Conservation (phyloP, 169 alveolate species). For the Theileria orientalis region DNA sequence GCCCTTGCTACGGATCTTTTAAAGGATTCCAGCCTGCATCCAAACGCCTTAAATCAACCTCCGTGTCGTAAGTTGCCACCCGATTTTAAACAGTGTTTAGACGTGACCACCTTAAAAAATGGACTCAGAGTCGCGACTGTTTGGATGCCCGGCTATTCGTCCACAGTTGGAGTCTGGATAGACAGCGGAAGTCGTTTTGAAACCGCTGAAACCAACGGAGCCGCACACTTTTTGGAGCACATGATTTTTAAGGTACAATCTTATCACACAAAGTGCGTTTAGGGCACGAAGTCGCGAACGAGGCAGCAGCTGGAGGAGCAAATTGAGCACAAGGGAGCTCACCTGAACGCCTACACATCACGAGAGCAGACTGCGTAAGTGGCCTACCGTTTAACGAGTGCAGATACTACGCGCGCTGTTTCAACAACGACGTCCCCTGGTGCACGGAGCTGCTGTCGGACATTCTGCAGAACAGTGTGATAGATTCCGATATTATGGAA, state of each 20-base stretch:
- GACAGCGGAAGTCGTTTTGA: slow-evolving; percentile 95
- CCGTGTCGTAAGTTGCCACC: slow-evolving; percentile 49
- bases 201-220: slow-evolving; percentile 88
- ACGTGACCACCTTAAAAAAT: slow-evolving; percentile 75
- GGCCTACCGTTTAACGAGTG: background rate
- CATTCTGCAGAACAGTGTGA: slow-evolving; percentile 85
- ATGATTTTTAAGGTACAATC: slow-evolving; percentile 88
- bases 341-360: slow-evolving; percentile 95
- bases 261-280: background rate
- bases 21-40: slow-evolving; percentile 38
- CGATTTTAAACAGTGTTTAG: slow-evolving; percentile 6
- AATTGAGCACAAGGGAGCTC: slow-evolving; percentile 95
- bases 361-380: slow-evolving; percentile 93
- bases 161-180: slow-evolving; percentile 92
- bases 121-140: slow-evolving; percentile 90
- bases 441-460: slow-evolving; percentile 91
- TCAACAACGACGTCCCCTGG: slow-evolving; percentile 80
- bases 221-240: slow-evolving; percentile 97
- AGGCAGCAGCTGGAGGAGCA: slow-evolving; percentile 90
- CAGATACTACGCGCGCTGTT: slow-evolving; percentile 81
- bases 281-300: slow-evolving; percentile 90
- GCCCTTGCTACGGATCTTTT: slow-evolving; percentile 43
- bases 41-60: slow-evolving; percentile 46
- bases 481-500: slow-evolving; percentile 84
- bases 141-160: slow-evolving; percentile 69